Percentiles rank a stretch among this genome's conserved stretches.
Evolutionary conservation across 2,329 filamentous ascomycete species (phyloP).

Genomic region (Aureobasidium uvarum): DNA sequence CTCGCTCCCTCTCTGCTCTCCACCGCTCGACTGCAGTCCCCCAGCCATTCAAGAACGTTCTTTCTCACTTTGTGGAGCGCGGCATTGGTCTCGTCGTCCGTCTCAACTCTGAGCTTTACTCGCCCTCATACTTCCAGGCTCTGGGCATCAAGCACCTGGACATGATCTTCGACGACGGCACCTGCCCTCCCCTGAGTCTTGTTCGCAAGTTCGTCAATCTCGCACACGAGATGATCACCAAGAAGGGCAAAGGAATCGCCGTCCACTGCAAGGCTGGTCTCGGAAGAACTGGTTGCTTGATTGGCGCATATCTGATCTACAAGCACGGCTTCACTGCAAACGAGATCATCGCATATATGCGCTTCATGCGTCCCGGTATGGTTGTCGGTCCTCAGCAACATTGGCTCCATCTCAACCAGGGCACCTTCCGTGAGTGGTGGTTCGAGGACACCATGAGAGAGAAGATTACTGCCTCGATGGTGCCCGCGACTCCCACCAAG

Average conservation of each 20-base stretch:
- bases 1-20: conserved; percentile 71
- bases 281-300: conserved; percentile 90
- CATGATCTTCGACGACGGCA: conserved; percentile 99
- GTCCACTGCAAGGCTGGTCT: conserved; percentile 99
- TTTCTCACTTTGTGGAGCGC: conserved; percentile 81
- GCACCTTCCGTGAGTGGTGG: conserved; percentile 98
- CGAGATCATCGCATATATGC: conserved; percentile 94
- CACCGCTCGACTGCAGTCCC: conserved; percentile 66
- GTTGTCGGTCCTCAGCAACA: conserved; percentile 98
- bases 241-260: conserved; percentile 88
- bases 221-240: conserved; percentile 89
- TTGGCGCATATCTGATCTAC: conserved; percentile 97
- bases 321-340: conserved; percentile 96
- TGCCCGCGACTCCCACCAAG: conserved; percentile 56
- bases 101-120: conserved; percentile 93
- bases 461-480: conserved; percentile 64
- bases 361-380: conserved; percentile 98
- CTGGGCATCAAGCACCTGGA: conserved; percentile 93
- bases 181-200: conserved; percentile 83
- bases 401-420: conserved; percentile 97
- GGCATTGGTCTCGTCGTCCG: conserved; percentile 93
- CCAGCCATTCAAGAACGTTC: conserved; percentile 90
- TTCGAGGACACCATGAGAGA: conserved; percentile 74
- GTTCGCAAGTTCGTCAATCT: conserved; percentile 94
- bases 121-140: conserved; percentile 93